Percentiles rank a stretch among this genome's conserved stretches.
Evolutionary conservation across 139 green algal species (phyloP).

Genomic region (Micromonas pusilla): DNA sequence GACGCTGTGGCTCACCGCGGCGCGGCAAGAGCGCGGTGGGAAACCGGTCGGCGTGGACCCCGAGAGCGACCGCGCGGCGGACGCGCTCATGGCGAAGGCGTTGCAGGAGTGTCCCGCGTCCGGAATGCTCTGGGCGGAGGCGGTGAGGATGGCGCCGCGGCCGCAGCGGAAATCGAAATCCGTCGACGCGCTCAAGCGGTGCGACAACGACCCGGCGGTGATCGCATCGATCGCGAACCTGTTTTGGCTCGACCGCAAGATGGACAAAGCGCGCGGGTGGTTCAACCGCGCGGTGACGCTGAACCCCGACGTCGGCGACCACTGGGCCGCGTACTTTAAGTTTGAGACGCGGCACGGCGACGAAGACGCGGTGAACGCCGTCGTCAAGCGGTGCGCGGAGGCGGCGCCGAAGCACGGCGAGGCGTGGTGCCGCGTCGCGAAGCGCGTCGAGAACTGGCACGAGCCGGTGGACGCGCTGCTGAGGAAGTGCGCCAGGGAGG

Average conservation of each 20-base stretch:
- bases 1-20: conserved; percentile 83
- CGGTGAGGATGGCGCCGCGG: conserved; percentile 73
- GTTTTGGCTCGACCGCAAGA: conserved; percentile 87
- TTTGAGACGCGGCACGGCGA: conserved; percentile 35
- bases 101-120: conserved; percentile 84
- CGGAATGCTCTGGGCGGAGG: conserved; percentile 80
- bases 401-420: conserved; percentile 85
- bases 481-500: conserved; percentile 41
- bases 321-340: conserved; percentile 77
- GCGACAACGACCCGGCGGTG: conserved; percentile 78
- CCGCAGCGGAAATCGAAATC: conserved; percentile 67
- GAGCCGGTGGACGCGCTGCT: conserved; percentile 59
- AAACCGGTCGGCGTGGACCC: conserved; percentile 38
- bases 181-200: conserved; percentile 88
- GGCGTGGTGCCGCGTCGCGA: conserved; percentile 74
- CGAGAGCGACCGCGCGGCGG: conserved; percentile 53
- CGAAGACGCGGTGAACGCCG: conserved; percentile 24
- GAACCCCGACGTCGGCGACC: conserved; percentile 79
- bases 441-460: conserved; percentile 69
- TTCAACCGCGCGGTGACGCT: conserved; percentile 77
- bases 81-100: conserved; percentile 80
- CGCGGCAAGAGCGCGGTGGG: conserved; percentile 73
- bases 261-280: conserved; percentile 85
- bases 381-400: conserved; percentile 29
- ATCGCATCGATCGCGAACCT: conserved; percentile 74